A percentile compares a stretch with the other conserved stretches of the same genome.
Evolutionary conservation across 257 asterid species (phyloP).

Genomic region (Eucommia ulmoides): DNA sequence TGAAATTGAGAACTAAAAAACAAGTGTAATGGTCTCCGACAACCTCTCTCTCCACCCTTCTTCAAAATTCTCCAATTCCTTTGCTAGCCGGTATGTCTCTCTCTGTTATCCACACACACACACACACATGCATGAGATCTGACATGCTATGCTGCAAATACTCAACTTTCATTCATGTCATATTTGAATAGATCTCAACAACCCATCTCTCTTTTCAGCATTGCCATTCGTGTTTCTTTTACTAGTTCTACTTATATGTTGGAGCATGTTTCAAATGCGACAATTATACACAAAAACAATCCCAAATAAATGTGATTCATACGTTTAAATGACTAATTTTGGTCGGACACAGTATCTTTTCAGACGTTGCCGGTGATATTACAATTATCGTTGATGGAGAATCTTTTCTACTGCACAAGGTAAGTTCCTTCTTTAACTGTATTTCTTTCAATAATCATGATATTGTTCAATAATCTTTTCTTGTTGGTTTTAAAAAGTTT

Average conservation of each 20-base stretch:
- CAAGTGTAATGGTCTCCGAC: neutral
- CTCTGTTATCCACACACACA: neutral
- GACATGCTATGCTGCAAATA: neutral
- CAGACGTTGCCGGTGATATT: conserved; percentile 61
- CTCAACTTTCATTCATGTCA: too few species aligned
- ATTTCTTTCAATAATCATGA: too few species aligned
- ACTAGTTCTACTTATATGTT: neutral
- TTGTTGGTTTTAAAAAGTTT: conserved; percentile 26
- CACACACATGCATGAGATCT: neutral
- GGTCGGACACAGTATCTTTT: conserved; percentile 33
- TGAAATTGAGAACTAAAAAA: neutral
- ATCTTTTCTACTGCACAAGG: conserved; percentile 54
- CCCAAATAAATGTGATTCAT: neutral
- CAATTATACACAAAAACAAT: neutral
- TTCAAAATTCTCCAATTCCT: conserved; percentile 31
- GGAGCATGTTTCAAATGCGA: neutral
- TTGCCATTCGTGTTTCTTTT: neutral
- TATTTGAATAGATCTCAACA: too few species aligned
- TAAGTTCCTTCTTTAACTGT: neutral
- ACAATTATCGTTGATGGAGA: conserved; percentile 37
- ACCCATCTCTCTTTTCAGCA: neutral
- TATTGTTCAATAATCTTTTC: too few species aligned
- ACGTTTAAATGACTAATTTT: neutral
- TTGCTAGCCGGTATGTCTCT: conserved; percentile 33
- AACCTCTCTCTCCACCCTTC: neutral